A percentile compares a stretch with the other conserved stretches of the same genome.
phyloP scores from a whole-genome alignment of 2,329 filamentous ascomycete genomes.

The Lecanoromycetidae sp. region DNA sequence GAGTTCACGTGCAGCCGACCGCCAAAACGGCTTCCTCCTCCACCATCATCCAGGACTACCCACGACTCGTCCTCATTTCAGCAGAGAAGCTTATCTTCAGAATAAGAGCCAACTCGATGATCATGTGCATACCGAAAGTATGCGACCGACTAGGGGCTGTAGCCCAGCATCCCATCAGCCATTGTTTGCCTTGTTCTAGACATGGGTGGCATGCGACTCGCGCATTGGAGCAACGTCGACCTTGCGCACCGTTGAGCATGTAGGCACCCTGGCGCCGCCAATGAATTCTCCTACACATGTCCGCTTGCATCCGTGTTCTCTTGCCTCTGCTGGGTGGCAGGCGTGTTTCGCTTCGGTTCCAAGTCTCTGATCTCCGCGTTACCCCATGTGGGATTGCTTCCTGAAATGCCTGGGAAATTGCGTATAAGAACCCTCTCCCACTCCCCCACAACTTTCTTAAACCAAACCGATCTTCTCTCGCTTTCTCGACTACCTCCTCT shows the following conservation, averaged over 20 bases:
- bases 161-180: too few species aligned
- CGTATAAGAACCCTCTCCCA: slow-evolving; percentile 14
- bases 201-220: slow-evolving; percentile 8
- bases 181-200: background rate
- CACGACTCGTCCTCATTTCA: background rate
- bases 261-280: slow-evolving; percentile 5
- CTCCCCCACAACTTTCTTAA: background rate
- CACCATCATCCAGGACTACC: too few species aligned
- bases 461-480: background rate
- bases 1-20: background rate
- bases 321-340: background rate
- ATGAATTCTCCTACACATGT: background rate
- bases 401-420: background rate
- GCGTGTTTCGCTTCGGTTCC: slow-evolving; percentile 11
- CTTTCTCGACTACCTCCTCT: background rate
- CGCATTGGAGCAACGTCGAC: slow-evolving; percentile 9
- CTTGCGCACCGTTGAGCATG: slow-evolving; percentile 9
- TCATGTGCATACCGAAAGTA: slow-evolving; percentile 3
- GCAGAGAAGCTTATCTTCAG: background rate
- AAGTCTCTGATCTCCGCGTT: slow-evolving; percentile 8
- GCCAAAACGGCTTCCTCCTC: background rate
- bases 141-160: slow-evolving; percentile 5
- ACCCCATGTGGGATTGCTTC: slow-evolving; percentile 5
- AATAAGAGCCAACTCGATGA: too few species aligned
- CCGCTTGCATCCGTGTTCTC: background rate